Conservation (phyloP, 2,329 filamentous ascomycete species). For the Phyllosticta citrichinensis region DNA sequence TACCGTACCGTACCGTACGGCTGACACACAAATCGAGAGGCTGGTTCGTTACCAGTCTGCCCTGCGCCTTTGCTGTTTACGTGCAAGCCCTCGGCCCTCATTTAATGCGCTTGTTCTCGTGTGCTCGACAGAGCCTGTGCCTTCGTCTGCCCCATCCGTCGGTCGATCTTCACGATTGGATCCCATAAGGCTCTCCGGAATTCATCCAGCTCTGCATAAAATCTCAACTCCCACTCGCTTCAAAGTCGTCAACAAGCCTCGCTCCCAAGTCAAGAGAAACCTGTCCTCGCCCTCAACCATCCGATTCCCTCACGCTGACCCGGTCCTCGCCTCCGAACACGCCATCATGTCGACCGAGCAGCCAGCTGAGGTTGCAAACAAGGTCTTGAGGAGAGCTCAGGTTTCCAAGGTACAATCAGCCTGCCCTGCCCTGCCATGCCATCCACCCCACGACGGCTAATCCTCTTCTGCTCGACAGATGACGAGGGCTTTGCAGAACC, state of each 20-base stretch:
- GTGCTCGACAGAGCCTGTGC: slow-evolving; percentile 8
- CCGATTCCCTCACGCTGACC: not conserved
- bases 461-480: slow-evolving; percentile 51
- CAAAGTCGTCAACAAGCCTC: not conserved
- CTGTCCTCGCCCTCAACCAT: not conserved
- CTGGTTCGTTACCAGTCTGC: not conserved
- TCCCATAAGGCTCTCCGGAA: slow-evolving; percentile 9
- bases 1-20: not conserved
- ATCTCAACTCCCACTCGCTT: slow-evolving; percentile 8
- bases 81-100: not conserved
- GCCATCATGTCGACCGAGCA: slow-evolving; percentile 16
- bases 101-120: slow-evolving; percentile 9
- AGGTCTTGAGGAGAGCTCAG: slow-evolving; percentile 33
- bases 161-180: slow-evolving; percentile 9
- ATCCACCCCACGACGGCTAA: slow-evolving; percentile 6
- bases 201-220: slow-evolving; percentile 11
- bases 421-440: slow-evolving; percentile 8
- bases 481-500: slow-evolving; percentile 83
- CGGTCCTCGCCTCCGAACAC: slow-evolving; percentile 2
- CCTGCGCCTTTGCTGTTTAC: not conserved
- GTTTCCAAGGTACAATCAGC: slow-evolving; percentile 30
- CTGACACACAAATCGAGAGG: not conserved
- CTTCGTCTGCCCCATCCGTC: slow-evolving; percentile 9
- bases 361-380: slow-evolving; percentile 31
- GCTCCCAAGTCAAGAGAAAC: not conserved